Evolutionary conservation across 352 stramenopile species (phyloP), one percentile per base, ranked within the genome.

Genomic region (Globisporangium cederbergense): DNA sequence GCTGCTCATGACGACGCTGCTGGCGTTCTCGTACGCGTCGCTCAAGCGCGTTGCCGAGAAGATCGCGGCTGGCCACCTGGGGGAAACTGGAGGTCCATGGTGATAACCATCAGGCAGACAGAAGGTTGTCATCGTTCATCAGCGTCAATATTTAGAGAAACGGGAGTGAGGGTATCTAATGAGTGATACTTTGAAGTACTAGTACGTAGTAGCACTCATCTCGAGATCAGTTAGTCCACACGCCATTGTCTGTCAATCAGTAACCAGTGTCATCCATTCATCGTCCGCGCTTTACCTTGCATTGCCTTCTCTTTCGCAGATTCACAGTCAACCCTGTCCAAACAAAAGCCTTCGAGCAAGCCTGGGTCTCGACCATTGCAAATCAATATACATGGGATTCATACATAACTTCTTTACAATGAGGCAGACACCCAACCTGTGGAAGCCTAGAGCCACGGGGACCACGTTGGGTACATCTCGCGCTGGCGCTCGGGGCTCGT

Each of bases 391-490:
- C 10, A 52, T 42, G 36, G 25, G 20, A 14, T 61, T 53, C 28
- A 55, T 52, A 51, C 49, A 46, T 58, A 46, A 46, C 43, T 8
- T 42, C 16, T 9, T 45, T 59, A 58, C 49, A 45, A 40, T 53
- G 5, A 22, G 16, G 43, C 22, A 49, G 18, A 10, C n/a, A 34
- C 9, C 22, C 25, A 55, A 22, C 22, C 22, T 2, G 28, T n/a
- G 16, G 10, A 13, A 32, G 6, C 34, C 68, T 91, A 96, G 18
- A 96, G 68, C 88, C 88, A 96, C 1, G 88, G 88, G 28, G 74
- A 91, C 88, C 88, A 96, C 38, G 88, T 95, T 28, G 88, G 86
- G 58, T 92, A 91, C 80, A 96, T 95, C 64, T 95, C 83, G 16
- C 75, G 81, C 66, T 95, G 86, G 5, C 78, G 78, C 59, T 96